These are phyloP conservation scores for Panellus pusillus DNA, from an alignment of 768 basidiomycete species.

Conservation along the genomic window DNA sequence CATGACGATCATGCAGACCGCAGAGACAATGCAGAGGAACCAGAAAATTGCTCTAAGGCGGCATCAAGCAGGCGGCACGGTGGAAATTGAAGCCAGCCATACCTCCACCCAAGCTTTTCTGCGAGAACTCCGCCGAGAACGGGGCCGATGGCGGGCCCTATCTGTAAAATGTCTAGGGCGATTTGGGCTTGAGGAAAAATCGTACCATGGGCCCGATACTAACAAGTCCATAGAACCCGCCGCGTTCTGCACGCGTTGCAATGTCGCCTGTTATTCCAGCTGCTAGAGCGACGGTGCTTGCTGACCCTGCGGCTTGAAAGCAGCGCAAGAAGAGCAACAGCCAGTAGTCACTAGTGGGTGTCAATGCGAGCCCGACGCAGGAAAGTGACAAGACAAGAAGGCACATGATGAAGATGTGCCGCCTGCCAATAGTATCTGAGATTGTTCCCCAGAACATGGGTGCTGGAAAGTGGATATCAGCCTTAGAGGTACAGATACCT, in stretches of 20 bases:
- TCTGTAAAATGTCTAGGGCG: conserved; percentile 29
- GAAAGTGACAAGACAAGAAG: conserved; percentile 62
- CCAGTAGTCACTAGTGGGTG: conserved; percentile 66
- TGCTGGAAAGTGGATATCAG: conserved; percentile 31
- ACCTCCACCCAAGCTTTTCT: conserved; percentile 67
- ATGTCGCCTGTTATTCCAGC: conserved; percentile 81
- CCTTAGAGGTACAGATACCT: too few species aligned
- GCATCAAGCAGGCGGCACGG: not conserved
- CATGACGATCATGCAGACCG: conserved; percentile 45
- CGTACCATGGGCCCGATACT: conserved; percentile 59
- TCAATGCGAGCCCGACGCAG: conserved; percentile 61
- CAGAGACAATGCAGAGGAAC: conserved; percentile 55
- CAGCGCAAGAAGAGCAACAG: conserved; percentile 75
- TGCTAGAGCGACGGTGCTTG: conserved; percentile 72
- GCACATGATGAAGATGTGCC: conserved; percentile 63
- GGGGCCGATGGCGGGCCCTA: conserved; percentile 64
- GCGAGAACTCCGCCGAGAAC: conserved; percentile 62
- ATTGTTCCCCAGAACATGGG: conserved; percentile 72
- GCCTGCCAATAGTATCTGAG: conserved; percentile 65
- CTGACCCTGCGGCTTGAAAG: conserved; percentile 76
- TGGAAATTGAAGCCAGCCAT: conserved; percentile 1
- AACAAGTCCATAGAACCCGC: conserved; percentile 70
- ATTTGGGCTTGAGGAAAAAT: not conserved
- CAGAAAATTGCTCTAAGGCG: conserved; percentile 55
- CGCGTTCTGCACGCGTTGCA: conserved; percentile 69